Conservation (phyloP, 805 yeast genomes). For the Candida silvicultrix region DNA sequence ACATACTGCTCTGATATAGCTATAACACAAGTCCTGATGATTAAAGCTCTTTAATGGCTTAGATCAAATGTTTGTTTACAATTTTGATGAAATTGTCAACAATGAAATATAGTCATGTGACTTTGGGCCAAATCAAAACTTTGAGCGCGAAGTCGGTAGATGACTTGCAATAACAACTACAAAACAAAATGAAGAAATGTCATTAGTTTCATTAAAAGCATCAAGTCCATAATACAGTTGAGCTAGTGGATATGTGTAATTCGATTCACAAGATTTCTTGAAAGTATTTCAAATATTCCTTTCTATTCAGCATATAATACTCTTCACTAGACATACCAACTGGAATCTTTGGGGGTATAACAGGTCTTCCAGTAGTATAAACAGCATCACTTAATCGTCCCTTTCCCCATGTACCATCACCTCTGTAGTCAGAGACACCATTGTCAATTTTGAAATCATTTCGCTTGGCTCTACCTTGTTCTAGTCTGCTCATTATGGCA, state of each 20-base stretch:
- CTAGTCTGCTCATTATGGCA: slow-evolving; percentile 14
- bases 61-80: not conserved
- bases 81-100: not conserved
- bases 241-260: not conserved
- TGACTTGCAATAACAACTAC: not conserved
- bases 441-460: slow-evolving; percentile 15
- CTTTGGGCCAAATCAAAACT: not conserved
- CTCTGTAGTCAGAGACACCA: slow-evolving; percentile 20
- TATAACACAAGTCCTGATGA: too few relatives aligned
- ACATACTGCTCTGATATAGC: slow-evolving; percentile 5
- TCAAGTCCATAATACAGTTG: not conserved
- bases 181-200: not conserved
- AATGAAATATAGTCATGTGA: not conserved
- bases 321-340: slow-evolving; percentile 20
- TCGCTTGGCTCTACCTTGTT: slow-evolving; percentile 9
- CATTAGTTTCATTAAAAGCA: not conserved
- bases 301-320: slow-evolving; percentile 12
- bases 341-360: slow-evolving; percentile 21
- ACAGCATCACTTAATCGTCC: slow-evolving; percentile 14
- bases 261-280: slow-evolving; percentile 2
- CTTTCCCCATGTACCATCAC: slow-evolving; percentile 20
- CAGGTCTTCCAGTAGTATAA: slow-evolving; percentile 10
- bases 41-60: too few relatives aligned
- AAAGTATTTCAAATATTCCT: slow-evolving; percentile 9
- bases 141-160: not conserved